These are phyloP conservation scores for Aspergillus fischeri DNA, from an alignment of 2,329 filamentous ascomycete genomes.

Conservation along the genomic window DNA sequence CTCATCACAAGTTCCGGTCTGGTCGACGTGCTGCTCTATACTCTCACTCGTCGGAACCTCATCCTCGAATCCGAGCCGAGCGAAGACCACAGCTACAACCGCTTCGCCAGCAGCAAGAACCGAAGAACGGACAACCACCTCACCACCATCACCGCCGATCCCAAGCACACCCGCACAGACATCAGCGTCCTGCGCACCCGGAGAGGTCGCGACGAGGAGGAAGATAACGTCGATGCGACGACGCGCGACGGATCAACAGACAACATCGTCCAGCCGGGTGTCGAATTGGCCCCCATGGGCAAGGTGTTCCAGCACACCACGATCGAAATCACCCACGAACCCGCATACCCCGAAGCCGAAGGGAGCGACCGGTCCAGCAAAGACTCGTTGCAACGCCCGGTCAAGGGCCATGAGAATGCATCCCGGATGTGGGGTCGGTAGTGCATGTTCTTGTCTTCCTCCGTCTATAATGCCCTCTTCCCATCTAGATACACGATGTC, in stretches of 20 bases:
- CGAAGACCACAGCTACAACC: constrained; percentile 33
- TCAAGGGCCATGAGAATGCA: constrained; percentile 7
- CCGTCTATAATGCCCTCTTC: not conserved
- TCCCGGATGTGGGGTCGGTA: constrained; percentile 24
- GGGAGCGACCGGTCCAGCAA: constrained; percentile 26
- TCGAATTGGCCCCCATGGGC: constrained; percentile 32
- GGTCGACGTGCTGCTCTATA: constrained; percentile 57
- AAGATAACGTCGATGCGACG: constrained; percentile 24
- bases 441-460: not conserved
- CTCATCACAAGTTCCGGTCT: constrained; percentile 57
- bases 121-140: constrained; percentile 28
- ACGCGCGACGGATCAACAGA: constrained; percentile 45
- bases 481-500: constrained; percentile 3
- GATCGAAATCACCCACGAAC: constrained; percentile 40
- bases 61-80: constrained; percentile 49
- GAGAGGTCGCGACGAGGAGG: constrained; percentile 10
- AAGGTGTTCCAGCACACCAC: constrained; percentile 44
- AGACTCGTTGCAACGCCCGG: constrained; percentile 15
- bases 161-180: constrained; percentile 15
- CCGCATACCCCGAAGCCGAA: constrained; percentile 24
- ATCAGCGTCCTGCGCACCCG: constrained; percentile 18
- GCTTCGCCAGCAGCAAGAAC: constrained; percentile 25
- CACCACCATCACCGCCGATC: constrained; percentile 28
- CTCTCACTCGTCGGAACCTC: constrained; percentile 53
- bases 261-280: constrained; percentile 35